These are phyloP conservation scores for Chloris gayana DNA, from an alignment of 176 grass and related monocot genomes.

Conservation along the genomic window DNA sequence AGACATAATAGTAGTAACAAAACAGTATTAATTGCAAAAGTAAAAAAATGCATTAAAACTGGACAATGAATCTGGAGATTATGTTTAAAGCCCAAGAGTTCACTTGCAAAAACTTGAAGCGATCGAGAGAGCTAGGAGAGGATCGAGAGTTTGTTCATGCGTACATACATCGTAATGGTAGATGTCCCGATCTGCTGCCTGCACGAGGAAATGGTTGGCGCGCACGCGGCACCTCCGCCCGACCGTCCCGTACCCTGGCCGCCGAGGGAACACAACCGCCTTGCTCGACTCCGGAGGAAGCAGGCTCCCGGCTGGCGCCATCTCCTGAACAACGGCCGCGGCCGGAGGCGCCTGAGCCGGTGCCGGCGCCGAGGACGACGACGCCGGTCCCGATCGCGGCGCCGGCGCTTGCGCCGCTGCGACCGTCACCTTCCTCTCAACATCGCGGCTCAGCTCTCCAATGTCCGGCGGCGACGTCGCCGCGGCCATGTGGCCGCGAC, in stretches of 20 bases:
- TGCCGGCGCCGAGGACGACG: not conserved
- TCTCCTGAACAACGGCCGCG: not conserved
- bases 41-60: not conserved
- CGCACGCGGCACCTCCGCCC: conserved; percentile 36
- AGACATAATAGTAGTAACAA: too few species aligned
- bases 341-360: not conserved
- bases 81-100: not conserved
- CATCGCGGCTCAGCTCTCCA: not conserved
- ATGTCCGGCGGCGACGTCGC: not conserved
- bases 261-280: conserved; percentile 28
- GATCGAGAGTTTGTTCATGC: not conserved
- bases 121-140: not conserved
- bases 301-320: not conserved
- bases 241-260: conserved; percentile 44
- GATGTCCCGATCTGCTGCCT: conserved; percentile 44
- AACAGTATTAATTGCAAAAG: too few species aligned
- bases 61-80: not conserved
- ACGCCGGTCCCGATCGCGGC: not conserved
- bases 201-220: conserved; percentile 68
- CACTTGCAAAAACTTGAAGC: not conserved
- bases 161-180: conserved; percentile 68
- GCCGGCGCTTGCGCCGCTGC: not conserved
- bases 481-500: not conserved
- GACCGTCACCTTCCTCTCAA: not conserved
- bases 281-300: conserved; percentile 50